phyloP scores from a whole-genome alignment of 2,329 filamentous ascomycete species.

The Dactylellina haptotyla region DNA sequence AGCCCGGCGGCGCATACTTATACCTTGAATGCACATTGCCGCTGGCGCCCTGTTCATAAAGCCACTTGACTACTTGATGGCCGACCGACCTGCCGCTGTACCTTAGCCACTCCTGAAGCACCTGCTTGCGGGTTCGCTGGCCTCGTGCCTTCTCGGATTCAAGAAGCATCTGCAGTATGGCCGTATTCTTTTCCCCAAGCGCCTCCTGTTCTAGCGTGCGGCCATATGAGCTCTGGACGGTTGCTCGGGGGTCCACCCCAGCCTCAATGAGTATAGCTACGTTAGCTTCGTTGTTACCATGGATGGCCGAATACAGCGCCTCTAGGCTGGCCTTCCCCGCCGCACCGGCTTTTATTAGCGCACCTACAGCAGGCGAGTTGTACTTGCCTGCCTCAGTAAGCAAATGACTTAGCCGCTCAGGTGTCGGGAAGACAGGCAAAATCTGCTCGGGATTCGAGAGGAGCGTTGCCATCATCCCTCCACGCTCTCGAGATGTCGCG shows the following conservation, averaged over 20 bases:
- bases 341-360: conserved; percentile 4
- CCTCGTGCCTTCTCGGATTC: conserved; percentile 13
- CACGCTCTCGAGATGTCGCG: conserved; percentile 6
- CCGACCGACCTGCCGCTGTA: conserved; percentile 13
- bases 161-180: conserved; percentile 9
- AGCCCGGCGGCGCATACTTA: conserved; percentile 13
- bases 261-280: conserved; percentile 3
- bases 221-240: background rate
- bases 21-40: conserved; percentile 11
- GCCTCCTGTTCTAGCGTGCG: conserved; percentile 5
- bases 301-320: conserved; percentile 1
- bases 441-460: conserved; percentile 14
- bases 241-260: conserved; percentile 2
- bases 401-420: conserved; percentile 1
- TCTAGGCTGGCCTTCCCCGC: background rate
- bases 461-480: conserved; percentile 24
- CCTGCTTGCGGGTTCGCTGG: conserved; percentile 9
- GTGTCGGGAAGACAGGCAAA: conserved; percentile 4
- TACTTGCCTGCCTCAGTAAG: background rate
- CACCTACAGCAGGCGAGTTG: conserved; percentile 1
- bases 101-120: conserved; percentile 15
- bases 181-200: conserved; percentile 2
- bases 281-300: background rate
- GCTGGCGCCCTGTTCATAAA: conserved; percentile 17
- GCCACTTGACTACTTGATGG: conserved; percentile 15